Conservation (phyloP, 2,329 filamentous ascomycete species). For the Zymoseptoria pseudotritici region DNA sequence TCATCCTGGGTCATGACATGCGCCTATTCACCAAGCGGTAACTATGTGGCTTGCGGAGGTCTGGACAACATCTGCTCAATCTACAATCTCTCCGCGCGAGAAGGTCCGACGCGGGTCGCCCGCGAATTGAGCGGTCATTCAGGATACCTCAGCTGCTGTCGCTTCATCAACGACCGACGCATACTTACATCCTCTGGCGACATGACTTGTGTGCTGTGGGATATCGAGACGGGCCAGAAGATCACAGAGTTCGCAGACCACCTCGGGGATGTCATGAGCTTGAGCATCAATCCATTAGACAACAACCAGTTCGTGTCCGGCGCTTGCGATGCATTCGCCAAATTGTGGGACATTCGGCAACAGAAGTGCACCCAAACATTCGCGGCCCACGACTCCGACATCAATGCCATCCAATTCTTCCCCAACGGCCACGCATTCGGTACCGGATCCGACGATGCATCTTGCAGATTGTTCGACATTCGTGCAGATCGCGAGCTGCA, state of each 20-base stretch:
- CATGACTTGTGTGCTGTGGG: conserved; percentile 99
- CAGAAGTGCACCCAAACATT: conserved; percentile 99
- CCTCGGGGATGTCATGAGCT: conserved; percentile 97
- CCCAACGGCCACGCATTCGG: conserved; percentile 97
- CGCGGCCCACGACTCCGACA: conserved; percentile 95
- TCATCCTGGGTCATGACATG: conserved; percentile 99
- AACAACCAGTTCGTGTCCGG: conserved; percentile 99
- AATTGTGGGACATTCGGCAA: conserved; percentile 96
- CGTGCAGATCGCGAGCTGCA: conserved; percentile 79
- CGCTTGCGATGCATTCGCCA: conserved; percentile 96
- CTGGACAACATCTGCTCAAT: conserved; percentile 99
- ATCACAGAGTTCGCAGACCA: conserved; percentile 98
- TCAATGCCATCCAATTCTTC: conserved; percentile 99
- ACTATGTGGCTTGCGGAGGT: conserved; percentile 97
- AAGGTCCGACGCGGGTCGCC: conserved; percentile 94
- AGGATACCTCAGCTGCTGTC: conserved; percentile 94
- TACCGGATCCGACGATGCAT: conserved; percentile 94
- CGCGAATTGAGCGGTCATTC: conserved; percentile 94
- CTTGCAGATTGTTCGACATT: conserved; percentile 95
- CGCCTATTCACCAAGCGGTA: conserved; percentile 95
- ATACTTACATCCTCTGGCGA: conserved; percentile 97
- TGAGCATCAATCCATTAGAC: conserved; percentile 98
- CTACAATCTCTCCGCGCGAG: conserved; percentile 94
- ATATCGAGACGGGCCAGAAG: conserved; percentile 95
- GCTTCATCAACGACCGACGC: conserved; percentile 96